Percentiles rank a stretch among this genome's conserved stretches.
phyloP scores from a whole-genome alignment of 495 filamentous ascomycete species.

The Neurospora sublineolata region DNA sequence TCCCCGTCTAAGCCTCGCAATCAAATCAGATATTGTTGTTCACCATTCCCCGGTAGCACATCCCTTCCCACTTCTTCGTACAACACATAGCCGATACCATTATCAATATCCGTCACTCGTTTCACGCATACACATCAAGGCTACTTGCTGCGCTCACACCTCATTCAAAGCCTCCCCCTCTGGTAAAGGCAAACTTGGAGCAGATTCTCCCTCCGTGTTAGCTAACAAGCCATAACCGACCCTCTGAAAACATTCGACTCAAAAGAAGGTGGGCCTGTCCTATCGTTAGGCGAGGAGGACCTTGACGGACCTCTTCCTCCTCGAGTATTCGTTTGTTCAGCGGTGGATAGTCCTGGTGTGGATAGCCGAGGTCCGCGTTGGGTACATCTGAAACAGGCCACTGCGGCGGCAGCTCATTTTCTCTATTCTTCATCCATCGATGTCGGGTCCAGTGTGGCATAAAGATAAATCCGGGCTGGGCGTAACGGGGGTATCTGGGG shows the following conservation, averaged over 20 bases:
- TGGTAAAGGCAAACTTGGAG: neutral
- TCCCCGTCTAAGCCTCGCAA: neutral
- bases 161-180: neutral
- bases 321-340: neutral
- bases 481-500: neutral
- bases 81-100: neutral
- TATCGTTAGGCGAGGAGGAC: neutral
- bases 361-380: neutral
- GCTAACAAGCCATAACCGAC: no score
- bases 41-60: neutral
- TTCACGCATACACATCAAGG: neutral
- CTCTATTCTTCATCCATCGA: neutral
- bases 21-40: neutral
- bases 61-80: neutral
- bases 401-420: neutral
- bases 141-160: neutral
- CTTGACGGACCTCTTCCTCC: neutral
- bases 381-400: neutral
- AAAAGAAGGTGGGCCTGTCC: neutral
- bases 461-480: neutral
- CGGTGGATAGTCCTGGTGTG: no score
- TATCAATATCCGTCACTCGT: neutral
- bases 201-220: neutral
- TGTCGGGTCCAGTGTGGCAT: rapidly evolving
- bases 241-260: no score